These are phyloP conservation scores for Firmiana major DNA, from an alignment of 345 rosid genomes.

Conservation along the genomic window DNA sequence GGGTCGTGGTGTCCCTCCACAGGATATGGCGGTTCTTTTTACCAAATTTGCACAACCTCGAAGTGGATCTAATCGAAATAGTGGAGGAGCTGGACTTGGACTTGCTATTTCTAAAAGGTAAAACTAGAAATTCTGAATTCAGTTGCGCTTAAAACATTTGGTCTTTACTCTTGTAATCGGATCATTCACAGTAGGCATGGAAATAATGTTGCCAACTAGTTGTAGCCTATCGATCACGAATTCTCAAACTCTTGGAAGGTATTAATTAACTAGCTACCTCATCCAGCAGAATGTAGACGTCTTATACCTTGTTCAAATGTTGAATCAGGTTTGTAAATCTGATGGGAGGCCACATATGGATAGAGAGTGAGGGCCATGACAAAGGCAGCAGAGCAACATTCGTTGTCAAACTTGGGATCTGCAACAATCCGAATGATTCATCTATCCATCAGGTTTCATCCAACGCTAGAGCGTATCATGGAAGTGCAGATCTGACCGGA, in stretches of 20 bases:
- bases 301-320: not conserved
- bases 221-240: not conserved
- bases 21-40: conserved; percentile 64
- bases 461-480: conserved; percentile 43
- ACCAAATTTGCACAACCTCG: conserved; percentile 61
- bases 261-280: not conserved
- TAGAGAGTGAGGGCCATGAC: conserved; percentile 77
- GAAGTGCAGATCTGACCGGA: conserved; percentile 44
- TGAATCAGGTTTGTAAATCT: conserved; percentile 72
- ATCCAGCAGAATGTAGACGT: not conserved
- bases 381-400: conserved; percentile 71
- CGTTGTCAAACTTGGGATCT: conserved; percentile 60
- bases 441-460: conserved; percentile 35
- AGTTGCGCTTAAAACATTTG: not conserved
- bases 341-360: conserved; percentile 93
- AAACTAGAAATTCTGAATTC: conserved; percentile 10
- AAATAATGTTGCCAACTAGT: not conserved
- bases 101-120: conserved; percentile 93
- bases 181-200: not conserved
- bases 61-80: conserved; percentile 45
- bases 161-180: not conserved
- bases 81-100: conserved; percentile 71
- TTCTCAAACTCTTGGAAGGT: not conserved
- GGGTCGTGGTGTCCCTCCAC: conserved; percentile 78
- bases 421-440: conserved; percentile 39